Evolutionary conservation across 345 rosid genomes (phyloP), one percentile per base, ranked within the genome.

Genomic region (Noccaea caerulescens): DNA sequence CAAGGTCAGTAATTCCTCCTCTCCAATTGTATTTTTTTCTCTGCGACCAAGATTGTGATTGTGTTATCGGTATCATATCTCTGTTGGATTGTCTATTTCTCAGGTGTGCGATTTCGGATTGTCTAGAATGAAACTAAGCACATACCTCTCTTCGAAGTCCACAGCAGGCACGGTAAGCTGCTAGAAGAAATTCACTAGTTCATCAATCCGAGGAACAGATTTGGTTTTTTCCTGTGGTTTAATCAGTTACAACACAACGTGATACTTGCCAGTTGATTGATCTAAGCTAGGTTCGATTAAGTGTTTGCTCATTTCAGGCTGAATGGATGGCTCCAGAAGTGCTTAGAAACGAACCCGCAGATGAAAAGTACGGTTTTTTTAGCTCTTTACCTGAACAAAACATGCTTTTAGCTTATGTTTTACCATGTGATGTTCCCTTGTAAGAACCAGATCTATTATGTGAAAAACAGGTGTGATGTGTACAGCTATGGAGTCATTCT

Each of bases 281-380:
- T 25, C 25, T 41, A 51, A 50, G 54, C 23, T 53, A 25, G 11
- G 3, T 58, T 37, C 59, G 7, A 45, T 38, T 1, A 20, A 16
- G 30, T 58, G 66, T 73, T 44, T 69, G 9, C 16, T 52, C 34
- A 55, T 42, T 80, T 72, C 83, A 91, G 98, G 98, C 97, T 52
- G 97, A 93, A 76, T 93, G 98, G 98, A 93, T 93, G 97, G 97
- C 98, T 63, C 98, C 98, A 41, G 98, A 93, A 84, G 89, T 93
- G 79, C 91, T 93, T 47, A 81, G 91, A 84, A 93, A 93, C 58
- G 96, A 93, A 82, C 98, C 92, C n/a, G 87, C 96, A 23, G 81
- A 93, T 66, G 98, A 93, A 76, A 93, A 93, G 98, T 93, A 91
- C 63, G 38, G 12, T 44, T 63, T 79, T 27, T 11, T 23, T 14